A percentile compares a stretch with the other conserved stretches of the same genome.
phyloP scores from a whole-genome alignment of 495 filamentous ascomycete species.

The Cladorrhinum samala region DNA sequence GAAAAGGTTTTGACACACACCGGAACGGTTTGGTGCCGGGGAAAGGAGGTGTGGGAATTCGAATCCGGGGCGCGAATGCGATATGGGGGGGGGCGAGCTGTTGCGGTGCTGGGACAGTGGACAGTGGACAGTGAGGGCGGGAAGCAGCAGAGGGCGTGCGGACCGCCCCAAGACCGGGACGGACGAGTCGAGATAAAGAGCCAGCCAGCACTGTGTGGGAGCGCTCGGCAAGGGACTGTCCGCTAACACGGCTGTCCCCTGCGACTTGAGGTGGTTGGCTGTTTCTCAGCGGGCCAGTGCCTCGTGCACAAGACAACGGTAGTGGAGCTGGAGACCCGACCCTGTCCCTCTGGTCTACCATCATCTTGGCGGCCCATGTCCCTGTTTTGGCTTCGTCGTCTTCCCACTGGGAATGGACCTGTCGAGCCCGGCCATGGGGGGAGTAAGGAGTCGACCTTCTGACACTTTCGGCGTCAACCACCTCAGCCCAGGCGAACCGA shows the following conservation, averaged over 20 bases:
- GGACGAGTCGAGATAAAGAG: conserved; percentile 18
- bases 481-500: conserved; percentile 9
- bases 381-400: not conserved
- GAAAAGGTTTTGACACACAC: conserved; percentile 33
- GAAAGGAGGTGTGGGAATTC: conserved; percentile 23
- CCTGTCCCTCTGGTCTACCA: conserved; percentile 13
- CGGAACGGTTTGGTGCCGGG: conserved; percentile 36
- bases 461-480: conserved; percentile 29
- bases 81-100: conserved; percentile 15
- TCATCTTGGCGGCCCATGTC: conserved; percentile 19
- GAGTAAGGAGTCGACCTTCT: conserved; percentile 19
- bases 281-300: conserved; percentile 1
- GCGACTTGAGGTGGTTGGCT: not conserved
- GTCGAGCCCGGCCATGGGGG: not conserved
- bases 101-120: conserved; percentile 16
- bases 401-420: conserved; percentile 10
- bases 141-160: too few relatives aligned
- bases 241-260: not conserved
- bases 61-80: conserved; percentile 9
- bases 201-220: conserved; percentile 20
- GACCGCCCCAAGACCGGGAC: conserved; percentile 6
- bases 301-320: conserved; percentile 8
- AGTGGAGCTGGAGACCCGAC: conserved; percentile 8
- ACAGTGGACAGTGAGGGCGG: conserved; percentile 5
- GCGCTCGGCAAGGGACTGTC: conserved; percentile 1